Evolutionary conservation across 2,329 filamentous ascomycete species (phyloP).

Genomic region (Pseudogymnoascus sp.): DNA sequence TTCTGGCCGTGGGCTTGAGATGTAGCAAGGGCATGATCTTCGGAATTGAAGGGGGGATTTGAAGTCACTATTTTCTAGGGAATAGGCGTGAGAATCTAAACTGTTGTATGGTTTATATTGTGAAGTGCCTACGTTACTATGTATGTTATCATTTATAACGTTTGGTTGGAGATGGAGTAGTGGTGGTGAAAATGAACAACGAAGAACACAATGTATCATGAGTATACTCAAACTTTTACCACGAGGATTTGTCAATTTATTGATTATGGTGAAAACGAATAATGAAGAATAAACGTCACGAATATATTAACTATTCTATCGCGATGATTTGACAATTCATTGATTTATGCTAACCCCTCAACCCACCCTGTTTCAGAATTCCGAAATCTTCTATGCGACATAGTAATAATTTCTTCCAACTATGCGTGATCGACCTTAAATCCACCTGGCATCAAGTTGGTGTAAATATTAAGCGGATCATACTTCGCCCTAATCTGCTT

Average conservation of each 20-base stretch:
- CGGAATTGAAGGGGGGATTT: not conserved
- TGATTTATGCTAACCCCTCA: not conserved
- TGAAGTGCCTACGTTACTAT: not conserved
- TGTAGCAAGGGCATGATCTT: not conserved
- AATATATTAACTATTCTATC: no score
- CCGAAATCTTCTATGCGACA: not conserved
- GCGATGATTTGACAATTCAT: not conserved
- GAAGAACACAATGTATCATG: not conserved
- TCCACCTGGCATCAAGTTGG: slow-evolving; percentile 16
- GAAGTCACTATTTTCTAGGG: not conserved
- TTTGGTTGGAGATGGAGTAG: not conserved
- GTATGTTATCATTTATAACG: not conserved
- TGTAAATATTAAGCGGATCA: slow-evolving; percentile 29
- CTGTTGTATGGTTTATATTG: not conserved
- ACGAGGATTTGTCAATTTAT: not conserved
- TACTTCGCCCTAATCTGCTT: slow-evolving; percentile 25
- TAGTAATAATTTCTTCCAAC: no score
- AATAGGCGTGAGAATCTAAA: not conserved
- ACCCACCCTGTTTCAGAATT: not conserved
- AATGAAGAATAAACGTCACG: no score
- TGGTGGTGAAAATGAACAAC: not conserved
- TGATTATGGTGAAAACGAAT: no score
- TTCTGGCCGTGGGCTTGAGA: not conserved
- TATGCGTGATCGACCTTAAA: slow-evolving; percentile 14
- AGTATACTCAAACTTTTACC: not conserved